These are phyloP conservation scores for Penicillium hesseltinei DNA, from an alignment of 2,329 filamentous ascomycete species.

Conservation along the genomic window DNA sequence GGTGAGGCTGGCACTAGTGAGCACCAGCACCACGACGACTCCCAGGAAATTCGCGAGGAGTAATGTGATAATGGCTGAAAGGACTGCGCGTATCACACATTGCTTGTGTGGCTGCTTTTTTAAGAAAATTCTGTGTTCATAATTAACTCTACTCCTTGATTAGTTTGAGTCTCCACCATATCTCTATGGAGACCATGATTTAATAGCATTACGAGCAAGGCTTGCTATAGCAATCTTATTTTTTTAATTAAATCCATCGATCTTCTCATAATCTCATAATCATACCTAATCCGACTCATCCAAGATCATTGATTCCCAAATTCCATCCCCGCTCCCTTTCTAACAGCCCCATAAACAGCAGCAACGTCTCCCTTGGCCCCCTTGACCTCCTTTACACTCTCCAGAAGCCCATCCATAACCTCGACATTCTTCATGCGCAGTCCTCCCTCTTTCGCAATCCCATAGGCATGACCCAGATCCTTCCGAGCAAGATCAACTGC, in stretches of 20 bases:
- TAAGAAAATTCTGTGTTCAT: slow-evolving; percentile 14
- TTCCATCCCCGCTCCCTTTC: slow-evolving; percentile 69
- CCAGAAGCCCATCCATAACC: slow-evolving; percentile 67
- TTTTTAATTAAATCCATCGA: background rate
- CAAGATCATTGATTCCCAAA: slow-evolving; percentile 62
- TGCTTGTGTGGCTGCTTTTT: slow-evolving; percentile 1
- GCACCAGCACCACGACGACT: slow-evolving; percentile 22
- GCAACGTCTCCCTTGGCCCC: slow-evolving; percentile 76
- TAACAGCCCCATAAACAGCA: slow-evolving; percentile 76
- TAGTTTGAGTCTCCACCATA: slow-evolving; percentile 10
- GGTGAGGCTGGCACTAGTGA: slow-evolving; percentile 20
- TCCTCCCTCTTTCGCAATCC: slow-evolving; percentile 63
- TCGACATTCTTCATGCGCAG: slow-evolving; percentile 63
- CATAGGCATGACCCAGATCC: slow-evolving; percentile 72
- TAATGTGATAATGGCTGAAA: slow-evolving; percentile 8
- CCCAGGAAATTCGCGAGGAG: slow-evolving; percentile 11
- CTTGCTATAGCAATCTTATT: background rate
- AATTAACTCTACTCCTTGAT: slow-evolving; percentile 16
- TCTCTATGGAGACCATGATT: slow-evolving; percentile 7
- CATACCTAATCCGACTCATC: background rate
- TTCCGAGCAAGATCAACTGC: slow-evolving; percentile 79
- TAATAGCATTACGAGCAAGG: slow-evolving; percentile 4
- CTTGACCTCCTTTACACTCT: slow-evolving; percentile 64
- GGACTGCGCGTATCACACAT: background rate
- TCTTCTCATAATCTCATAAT: background rate